Conservation (phyloP, 108 stramenopile species). For the Fragilaria crotonensis region DNA sequence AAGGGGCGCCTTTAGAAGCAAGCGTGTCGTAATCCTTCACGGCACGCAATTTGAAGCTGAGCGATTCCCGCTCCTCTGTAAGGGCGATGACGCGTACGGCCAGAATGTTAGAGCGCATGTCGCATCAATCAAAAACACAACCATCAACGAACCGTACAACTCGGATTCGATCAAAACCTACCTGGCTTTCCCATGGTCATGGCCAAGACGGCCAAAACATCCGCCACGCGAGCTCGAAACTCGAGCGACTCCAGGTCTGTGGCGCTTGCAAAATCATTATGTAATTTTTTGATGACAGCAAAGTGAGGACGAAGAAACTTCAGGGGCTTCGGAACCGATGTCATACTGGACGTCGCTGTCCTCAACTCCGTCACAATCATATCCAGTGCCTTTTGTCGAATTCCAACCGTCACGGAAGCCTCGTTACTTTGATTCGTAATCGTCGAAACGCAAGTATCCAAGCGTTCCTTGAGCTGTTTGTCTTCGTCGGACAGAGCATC, state of each 20-base stretch:
- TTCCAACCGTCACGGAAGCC: conserved; percentile 53
- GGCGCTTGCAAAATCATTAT: conserved; percentile 17
- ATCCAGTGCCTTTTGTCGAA: conserved; percentile 80
- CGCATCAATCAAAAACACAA: not conserved
- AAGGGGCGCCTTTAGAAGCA: conserved; percentile 22
- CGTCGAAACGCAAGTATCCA: conserved; percentile 84
- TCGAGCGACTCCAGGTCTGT: conserved; percentile 39
- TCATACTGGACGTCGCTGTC: conserved; percentile 93
- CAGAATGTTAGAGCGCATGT: not conserved
- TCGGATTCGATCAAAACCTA: conserved; percentile 14
- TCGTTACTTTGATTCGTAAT: conserved; percentile 61
- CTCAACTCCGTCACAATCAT: conserved; percentile 87
- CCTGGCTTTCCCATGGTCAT: conserved; percentile 95
- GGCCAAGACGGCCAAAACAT: conserved; percentile 94
- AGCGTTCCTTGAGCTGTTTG: conserved; percentile 72
- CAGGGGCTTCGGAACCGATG: conserved; percentile 97
- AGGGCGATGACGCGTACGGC: not conserved
- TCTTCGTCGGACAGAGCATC: conserved; percentile 75
- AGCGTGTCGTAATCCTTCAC: conserved; percentile 69
- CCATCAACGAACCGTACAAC: no score
- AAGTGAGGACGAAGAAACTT: conserved; percentile 97
- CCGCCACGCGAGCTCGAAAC: conserved; percentile 78
- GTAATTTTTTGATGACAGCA: conserved; percentile 73
- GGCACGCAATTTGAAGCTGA: conserved; percentile 88
- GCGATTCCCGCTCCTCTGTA: conserved; percentile 79